Base-by-base conservation (phyloP, 495 filamentous ascomycete species). In the Filosporella fistucella region DNA sequence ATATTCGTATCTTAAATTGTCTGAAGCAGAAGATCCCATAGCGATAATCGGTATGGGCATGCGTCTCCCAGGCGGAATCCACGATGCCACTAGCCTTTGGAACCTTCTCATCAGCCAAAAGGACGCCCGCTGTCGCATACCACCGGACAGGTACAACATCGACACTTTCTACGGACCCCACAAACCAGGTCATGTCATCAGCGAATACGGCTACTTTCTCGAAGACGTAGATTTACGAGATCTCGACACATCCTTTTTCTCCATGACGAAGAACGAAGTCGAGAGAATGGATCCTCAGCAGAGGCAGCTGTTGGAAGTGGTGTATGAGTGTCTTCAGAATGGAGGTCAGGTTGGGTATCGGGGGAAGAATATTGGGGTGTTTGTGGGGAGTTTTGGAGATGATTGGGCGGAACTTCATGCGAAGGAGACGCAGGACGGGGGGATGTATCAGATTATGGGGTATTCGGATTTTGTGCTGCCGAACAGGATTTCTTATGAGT, bases 401-500 rank as follows among this genome's bases (percentile, higher is more conserved):
- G 69, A 72, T 42, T 72, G 64, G 23, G 53, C 63, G 26, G 41
- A 58, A 3, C 49, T 63, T 14, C n/a, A n/a, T n/a, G n/a, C n/a
- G n/a, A n/a, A n/a, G n/a, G n/a, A n/a, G n/a, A n/a, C n/a, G n/a
- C n/a, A n/a, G n/a, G n/a, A n/a, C n/a, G n/a, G n/a, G n/a, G n/a
- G n/a, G n/a, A n/a, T n/a, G n/a, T n/a, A n/a, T n/a, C n/a, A n/a
- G n/a, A n/a, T n/a, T n/a, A n/a, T n/a, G n/a, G n/a, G n/a, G n/a
- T n/a, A n/a, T n/a, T n/a, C n/a, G n/a, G 72, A 73, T 41, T 64
- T 69, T 2, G 71, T 81, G 46, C 71, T 80, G 30, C 70, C 77
- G 23, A 81, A 82, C 56, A 78, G 89, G n/a, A 71, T 78, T 44
- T 69, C 74, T 1, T 70, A 78, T 42, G 76, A 72, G 51, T 76